Evolutionary conservation across 345 rosid genomes (phyloP), one percentile per base, ranked within the genome.

Genomic region (Pseudoturritis turrita): DNA sequence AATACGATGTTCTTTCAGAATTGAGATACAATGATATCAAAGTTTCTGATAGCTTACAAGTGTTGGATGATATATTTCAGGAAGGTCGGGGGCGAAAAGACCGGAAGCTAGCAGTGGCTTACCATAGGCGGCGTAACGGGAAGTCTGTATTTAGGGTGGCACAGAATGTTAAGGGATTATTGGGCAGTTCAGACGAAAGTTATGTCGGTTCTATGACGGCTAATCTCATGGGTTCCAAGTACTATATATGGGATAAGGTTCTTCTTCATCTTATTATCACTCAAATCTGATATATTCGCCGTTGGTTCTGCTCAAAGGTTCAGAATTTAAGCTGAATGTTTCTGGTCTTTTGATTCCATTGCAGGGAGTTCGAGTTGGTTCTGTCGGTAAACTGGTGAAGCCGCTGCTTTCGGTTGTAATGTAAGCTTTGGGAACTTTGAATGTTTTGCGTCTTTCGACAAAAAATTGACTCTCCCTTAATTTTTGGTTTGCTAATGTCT

Each of bases 61-160:
- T 49, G 28, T 63, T 65, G 66, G 37, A 65, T 51, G 65, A 63
- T 45, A 70, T 47, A 21, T 74, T 71, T 53, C 82, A 94, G 98
- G 97, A 91, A 85, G 98, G 98, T n/a, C 81, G 83, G 23, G 97
- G 98, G 55, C 58, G 97, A 67, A 88, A 86, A 78, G 84, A 89
- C 73, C 80, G 98, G 60, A 91, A 91, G 75, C 85, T 94, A 59
- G 97, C 97, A 2, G 80, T 94, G 14, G 97, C 97, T 66, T 78
- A 83, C 76, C 89, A 88, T 47, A 89, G 80, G 73, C 68, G 91
- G 56, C 78, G 71, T 25, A 81, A 84, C 5, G 96, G 98, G 51
- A 91, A 77, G 78, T 88, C 98, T 51, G 73, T 81, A 65, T 89
- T 80, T 68, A 64, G 76, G 7, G 61, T 94, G 61, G 92, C 96